Percentiles rank a stretch among this genome's conserved stretches.
These are phyloP conservation scores for Aristolochia contorta DNA, from an alignment of 164 flowering plant species.

Conservation along the genomic window DNA sequence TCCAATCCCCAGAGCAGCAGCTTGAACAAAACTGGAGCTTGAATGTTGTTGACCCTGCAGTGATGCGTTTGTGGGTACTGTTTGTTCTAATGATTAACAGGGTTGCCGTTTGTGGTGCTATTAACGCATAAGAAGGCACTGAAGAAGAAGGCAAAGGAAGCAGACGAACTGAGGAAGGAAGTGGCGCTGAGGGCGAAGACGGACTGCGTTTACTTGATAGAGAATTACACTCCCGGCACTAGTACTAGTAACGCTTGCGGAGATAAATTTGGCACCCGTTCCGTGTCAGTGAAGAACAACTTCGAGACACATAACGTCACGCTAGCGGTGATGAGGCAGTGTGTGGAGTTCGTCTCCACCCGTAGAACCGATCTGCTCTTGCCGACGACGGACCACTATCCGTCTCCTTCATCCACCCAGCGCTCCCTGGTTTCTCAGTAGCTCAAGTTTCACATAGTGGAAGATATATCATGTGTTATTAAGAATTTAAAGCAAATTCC, in stretches of 20 bases:
- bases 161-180: conserved; percentile 1
- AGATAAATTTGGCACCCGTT: background rate
- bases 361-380: background rate
- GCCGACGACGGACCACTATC: too few relatives aligned
- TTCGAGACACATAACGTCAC: conserved; percentile 5
- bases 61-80: too few relatives aligned
- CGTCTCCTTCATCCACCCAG: too few relatives aligned
- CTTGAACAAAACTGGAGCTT: too few relatives aligned
- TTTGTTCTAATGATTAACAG: too few relatives aligned
- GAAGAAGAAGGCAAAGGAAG: conserved; percentile 4
- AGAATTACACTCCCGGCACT: conserved; percentile 1
- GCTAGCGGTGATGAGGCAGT: conserved; percentile 6
- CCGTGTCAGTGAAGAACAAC: background rate
- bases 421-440: too few relatives aligned
- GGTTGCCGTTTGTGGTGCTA: conserved; percentile 6
- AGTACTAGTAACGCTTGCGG: too few relatives aligned
- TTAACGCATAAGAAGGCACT: conserved; percentile 6
- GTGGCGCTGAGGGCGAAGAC: conserved; percentile 7
- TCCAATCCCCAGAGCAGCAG: too few relatives aligned
- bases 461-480: too few relatives aligned
- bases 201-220: conserved; percentile 7
- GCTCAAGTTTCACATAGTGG: too few relatives aligned
- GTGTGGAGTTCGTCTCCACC: conserved; percentile 3
- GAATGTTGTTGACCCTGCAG: too few relatives aligned
- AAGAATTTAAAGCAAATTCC: too few relatives aligned